Conservation (phyloP, 2,329 filamentous ascomycete species). For the Zopfia rhizophila region DNA sequence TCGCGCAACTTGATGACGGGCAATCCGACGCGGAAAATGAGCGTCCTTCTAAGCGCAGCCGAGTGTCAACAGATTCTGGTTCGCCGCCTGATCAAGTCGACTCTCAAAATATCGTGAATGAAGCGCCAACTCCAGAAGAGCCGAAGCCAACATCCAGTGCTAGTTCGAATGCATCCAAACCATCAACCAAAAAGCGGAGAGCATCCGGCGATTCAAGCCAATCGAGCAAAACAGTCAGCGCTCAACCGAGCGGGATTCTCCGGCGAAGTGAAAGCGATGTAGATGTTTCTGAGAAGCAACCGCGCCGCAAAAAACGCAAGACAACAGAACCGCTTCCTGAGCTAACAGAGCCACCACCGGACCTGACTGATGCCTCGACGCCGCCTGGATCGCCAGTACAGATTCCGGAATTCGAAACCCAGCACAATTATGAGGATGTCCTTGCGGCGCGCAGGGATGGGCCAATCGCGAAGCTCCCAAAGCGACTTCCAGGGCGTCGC, state of each 20-base stretch:
- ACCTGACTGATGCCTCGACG: slow-evolving; percentile 49
- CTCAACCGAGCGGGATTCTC: slow-evolving; percentile 45
- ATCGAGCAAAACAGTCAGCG: slow-evolving; percentile 41
- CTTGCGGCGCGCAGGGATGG: slow-evolving; percentile 46
- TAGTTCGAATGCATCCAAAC: slow-evolving; percentile 30
- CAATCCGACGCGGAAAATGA: slow-evolving; percentile 46
- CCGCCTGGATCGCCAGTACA: slow-evolving; percentile 49
- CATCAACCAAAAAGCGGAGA: slow-evolving; percentile 43
- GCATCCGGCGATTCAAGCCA: slow-evolving; percentile 45
- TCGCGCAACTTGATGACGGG: slow-evolving; percentile 41
- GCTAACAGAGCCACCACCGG: slow-evolving; percentile 43
- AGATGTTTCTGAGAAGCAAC: slow-evolving; percentile 48
- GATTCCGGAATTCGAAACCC: slow-evolving; percentile 44
- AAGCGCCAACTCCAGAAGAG: slow-evolving; percentile 37
- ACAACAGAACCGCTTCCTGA: slow-evolving; percentile 40
- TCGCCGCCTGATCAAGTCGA: slow-evolving; percentile 44
- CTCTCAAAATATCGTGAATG: slow-evolving; percentile 42
- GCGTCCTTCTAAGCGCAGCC: slow-evolving; percentile 50
- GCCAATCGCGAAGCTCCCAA: slow-evolving; percentile 45
- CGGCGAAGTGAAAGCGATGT: slow-evolving; percentile 47
- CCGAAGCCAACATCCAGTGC: slow-evolving; percentile 31
- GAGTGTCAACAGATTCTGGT: slow-evolving; percentile 50
- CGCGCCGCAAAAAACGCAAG: slow-evolving; percentile 49
- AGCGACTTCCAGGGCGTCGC: slow-evolving; percentile 55
- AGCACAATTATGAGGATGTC: slow-evolving; percentile 45